A percentile compares a stretch with the other conserved stretches of the same genome.
Conservation (phyloP, 306 rosid species). For the Sicyos baderoa region DNA sequence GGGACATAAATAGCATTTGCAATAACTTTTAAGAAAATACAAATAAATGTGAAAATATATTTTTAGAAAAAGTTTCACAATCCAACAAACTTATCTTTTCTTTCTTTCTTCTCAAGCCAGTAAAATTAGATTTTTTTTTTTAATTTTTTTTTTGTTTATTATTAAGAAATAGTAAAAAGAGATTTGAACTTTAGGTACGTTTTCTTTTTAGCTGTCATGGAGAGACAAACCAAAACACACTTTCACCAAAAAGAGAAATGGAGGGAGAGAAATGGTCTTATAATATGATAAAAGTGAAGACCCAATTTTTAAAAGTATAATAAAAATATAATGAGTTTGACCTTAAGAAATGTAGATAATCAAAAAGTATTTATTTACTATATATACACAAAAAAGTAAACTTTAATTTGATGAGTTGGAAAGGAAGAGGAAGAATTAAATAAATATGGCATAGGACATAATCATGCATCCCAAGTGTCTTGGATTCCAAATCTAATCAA, state of each 20-base stretch:
- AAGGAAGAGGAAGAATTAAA: conserved; percentile 8
- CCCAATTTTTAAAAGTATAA: neutral
- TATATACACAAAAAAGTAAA: neutral
- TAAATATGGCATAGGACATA: conserved; percentile 2
- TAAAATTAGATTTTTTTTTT: neutral
- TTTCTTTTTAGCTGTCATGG: conserved; percentile 5
- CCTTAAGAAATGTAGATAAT: conserved; percentile 23
- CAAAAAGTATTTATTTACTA: conserved; percentile 33
- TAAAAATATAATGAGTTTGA: conserved; percentile 10
- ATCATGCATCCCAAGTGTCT: conserved; percentile 37
- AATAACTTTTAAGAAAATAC: neutral
- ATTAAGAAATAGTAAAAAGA: neutral
- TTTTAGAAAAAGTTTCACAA: neutral
- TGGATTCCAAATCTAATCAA: conserved; percentile 37
- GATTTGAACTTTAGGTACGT: neutral
- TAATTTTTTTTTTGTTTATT: neutral
- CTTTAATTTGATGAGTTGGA: conserved; percentile 32
- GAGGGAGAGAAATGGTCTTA: conserved; percentile 6
- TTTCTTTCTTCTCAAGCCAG: neutral
- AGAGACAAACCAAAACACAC: conserved; percentile 10
- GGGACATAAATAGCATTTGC: neutral
- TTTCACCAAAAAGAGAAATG: conserved; percentile 1
- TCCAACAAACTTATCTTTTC: neutral
- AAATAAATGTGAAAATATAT: neutral
- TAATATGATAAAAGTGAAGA: conserved; percentile 6